Percentiles rank a stretch among this genome's conserved stretches.
Conservation (phyloP, 352 stramenopile genomes). For the Phytophthora cactorum region DNA sequence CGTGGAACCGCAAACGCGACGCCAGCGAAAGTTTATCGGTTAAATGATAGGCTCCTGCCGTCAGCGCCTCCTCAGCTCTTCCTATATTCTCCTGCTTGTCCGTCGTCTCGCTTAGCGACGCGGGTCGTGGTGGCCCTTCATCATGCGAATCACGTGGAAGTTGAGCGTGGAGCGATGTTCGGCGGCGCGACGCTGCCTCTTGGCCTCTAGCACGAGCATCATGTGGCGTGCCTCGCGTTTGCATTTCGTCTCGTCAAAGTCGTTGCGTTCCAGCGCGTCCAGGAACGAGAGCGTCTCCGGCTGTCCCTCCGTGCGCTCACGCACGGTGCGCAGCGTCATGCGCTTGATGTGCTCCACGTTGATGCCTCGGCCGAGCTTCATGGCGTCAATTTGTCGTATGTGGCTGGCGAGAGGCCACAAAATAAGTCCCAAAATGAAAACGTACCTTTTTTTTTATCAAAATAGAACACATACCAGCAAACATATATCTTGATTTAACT, state of each 20-base stretch:
- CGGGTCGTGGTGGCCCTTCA: conserved; percentile 67
- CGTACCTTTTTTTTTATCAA: not conserved
- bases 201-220: conserved; percentile 77
- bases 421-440: conserved; percentile 9
- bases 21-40: conserved; percentile 27
- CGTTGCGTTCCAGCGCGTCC: conserved; percentile 76
- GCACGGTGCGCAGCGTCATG: conserved; percentile 89
- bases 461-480: not conserved
- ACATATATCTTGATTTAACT: not conserved
- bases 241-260: conserved; percentile 87
- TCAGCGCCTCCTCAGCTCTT: conserved; percentile 2
- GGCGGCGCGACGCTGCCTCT: conserved; percentile 63
- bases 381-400: conserved; percentile 34
- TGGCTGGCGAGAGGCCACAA: conserved; percentile 14
- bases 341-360: conserved; percentile 91
- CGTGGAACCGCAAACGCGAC: conserved; percentile 7
- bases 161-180: conserved; percentile 88
- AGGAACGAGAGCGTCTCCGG: conserved; percentile 87
- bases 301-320: conserved; percentile 79
- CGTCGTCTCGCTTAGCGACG: conserved; percentile 22
- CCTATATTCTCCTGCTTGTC: conserved; percentile 10
- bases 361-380: conserved; percentile 84
- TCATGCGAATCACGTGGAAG: conserved; percentile 90
- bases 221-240: conserved; percentile 84
- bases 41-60: conserved; percentile 14